phyloP scores from a whole-genome alignment of 768 basidiomycete species.

The Lactarius akahatsu region DNA sequence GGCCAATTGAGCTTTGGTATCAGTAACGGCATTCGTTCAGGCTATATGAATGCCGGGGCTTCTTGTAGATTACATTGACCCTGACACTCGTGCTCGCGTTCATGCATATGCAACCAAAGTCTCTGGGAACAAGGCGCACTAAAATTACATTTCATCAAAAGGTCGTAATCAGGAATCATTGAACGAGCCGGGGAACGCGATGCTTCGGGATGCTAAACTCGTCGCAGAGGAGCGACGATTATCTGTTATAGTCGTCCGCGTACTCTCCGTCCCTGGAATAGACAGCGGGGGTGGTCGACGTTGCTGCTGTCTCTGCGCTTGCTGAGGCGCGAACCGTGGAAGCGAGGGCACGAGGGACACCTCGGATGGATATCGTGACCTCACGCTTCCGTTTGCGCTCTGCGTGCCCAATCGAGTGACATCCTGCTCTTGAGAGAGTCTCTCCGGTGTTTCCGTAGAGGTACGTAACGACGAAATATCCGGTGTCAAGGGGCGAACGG shows the following conservation, averaged over 20 bases:
- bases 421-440: neutral
- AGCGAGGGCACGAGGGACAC: neutral
- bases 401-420: neutral
- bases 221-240: neutral
- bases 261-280: neutral
- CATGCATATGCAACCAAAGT: neutral
- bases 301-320: neutral
- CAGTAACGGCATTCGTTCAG: too few relatives aligned
- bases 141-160: neutral
- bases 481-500: neutral
- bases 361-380: neutral
- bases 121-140: neutral
- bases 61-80: too few relatives aligned
- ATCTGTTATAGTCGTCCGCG: neutral
- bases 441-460: neutral
- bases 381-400: neutral
- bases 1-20: too few relatives aligned
- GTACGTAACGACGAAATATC: neutral
- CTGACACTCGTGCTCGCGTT: neutral
- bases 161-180: neutral
- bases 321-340: neutral
- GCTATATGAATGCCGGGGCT: too few relatives aligned
- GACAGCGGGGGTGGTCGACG: neutral
- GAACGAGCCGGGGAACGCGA: neutral
- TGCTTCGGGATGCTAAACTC: neutral